Evolutionary conservation across 257 asterid species (phyloP), one percentile per base, ranked within the genome.

Genomic region (Solanum bukasovii): DNA sequence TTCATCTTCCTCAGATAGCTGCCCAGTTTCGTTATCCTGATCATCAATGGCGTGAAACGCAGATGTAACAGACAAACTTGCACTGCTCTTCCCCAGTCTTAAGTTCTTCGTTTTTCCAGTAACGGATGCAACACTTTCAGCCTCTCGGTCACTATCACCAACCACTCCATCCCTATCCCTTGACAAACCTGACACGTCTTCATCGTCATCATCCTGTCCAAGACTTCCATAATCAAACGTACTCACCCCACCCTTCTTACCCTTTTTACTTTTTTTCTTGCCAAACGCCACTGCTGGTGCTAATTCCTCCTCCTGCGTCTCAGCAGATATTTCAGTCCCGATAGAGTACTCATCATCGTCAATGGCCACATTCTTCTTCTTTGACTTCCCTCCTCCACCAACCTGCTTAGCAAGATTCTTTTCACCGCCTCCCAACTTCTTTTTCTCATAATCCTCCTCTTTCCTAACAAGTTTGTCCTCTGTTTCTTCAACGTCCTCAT

Each of bases 261-360:
- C 94, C 92, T 93, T 95, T 1, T 92, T 63, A 90, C 93, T 94
- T 93, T 94, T 94, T 87, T 94, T 95, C 68, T 95, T 96, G 27
- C 89, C 83, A 89, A 95, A 93, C 42, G 87, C 91, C 13, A 90
- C 18, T 29, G 44, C 88, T 1, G 90, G 89, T 29, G 89, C 93
- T 86, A 90, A 94, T 3, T 94, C 94, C 29, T 91, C 96, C 31
- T 90, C 94, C 56, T 20, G 52, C 46, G 87, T 91, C 34, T 94
- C 98, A 86, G 92, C 97, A 5, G 95, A 90, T 29, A 94, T 12
- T 71, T 94, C 98, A 34, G 93, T 90, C 88, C 91, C 95, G 67
- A 95, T 49, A 11, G 91, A 87, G 74, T 95, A 96, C 82, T 94
- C 98, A 89, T 96, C 96, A 71, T 95, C 97, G 44, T 90, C 59